Conservation (phyloP, 768 basidiomycete genomes). For the Leccinum rimulosum region DNA sequence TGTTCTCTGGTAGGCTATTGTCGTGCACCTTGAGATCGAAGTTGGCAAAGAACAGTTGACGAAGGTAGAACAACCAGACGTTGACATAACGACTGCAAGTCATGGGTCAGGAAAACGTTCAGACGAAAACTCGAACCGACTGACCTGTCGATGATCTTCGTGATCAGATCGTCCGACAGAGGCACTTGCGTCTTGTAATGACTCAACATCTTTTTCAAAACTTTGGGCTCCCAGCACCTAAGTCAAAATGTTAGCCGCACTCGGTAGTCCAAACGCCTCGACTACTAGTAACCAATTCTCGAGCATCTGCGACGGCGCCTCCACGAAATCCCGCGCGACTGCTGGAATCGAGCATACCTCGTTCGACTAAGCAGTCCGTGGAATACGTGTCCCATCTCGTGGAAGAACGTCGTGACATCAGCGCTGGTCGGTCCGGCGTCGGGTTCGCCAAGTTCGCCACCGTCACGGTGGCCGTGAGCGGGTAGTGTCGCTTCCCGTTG, state of each 20-base stretch:
- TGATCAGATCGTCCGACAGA: slow-evolving; percentile 62
- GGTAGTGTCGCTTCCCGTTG: slow-evolving; percentile 63
- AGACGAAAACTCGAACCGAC: background rate
- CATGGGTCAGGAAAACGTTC: too few species aligned
- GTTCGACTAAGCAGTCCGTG: slow-evolving; percentile 67
- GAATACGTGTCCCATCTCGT: slow-evolving; percentile 80
- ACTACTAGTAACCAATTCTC: slow-evolving; percentile 82
- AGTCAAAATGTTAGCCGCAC: background rate
- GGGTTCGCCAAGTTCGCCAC: slow-evolving; percentile 88
- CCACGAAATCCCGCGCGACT: slow-evolving; percentile 77
- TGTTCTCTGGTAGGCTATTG: slow-evolving; percentile 38
- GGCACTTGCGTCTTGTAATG: slow-evolving; percentile 75
- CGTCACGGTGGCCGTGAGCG: slow-evolving; percentile 75
- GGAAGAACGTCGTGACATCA: slow-evolving; percentile 90
- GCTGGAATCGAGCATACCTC: slow-evolving; percentile 74
- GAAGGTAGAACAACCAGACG: slow-evolving; percentile 36
- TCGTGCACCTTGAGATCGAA: slow-evolving; percentile 17
- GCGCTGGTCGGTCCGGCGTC: slow-evolving; percentile 70
- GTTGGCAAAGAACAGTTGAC: slow-evolving; percentile 67
- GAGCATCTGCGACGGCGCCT: slow-evolving; percentile 90
- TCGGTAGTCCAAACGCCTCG: background rate
- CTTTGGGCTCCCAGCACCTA: slow-evolving; percentile 79
- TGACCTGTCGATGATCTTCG: slow-evolving; percentile 74
- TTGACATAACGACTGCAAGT: slow-evolving; percentile 63
- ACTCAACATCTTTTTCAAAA: slow-evolving; percentile 69